These are phyloP conservation scores for Aspergillus sp. DNA, from an alignment of 2,329 filamentous ascomycete species.

Conservation along the genomic window DNA sequence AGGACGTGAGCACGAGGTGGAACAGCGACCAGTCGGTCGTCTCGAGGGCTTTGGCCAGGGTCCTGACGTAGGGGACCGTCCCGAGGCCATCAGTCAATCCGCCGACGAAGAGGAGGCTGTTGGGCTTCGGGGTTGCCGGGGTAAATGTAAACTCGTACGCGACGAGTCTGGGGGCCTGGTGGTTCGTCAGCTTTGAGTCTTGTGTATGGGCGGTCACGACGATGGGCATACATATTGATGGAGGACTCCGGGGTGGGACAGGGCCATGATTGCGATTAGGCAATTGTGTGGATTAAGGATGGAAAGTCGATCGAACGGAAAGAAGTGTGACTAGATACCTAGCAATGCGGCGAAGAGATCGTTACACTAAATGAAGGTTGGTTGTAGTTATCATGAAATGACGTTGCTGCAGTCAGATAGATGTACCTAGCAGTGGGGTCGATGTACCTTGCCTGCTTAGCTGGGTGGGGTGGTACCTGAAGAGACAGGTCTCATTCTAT, in stretches of 20 bases:
- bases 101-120: slow-evolving; percentile 59
- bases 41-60: slow-evolving; percentile 50
- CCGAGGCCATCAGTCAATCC: slow-evolving; percentile 59
- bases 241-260: slow-evolving; percentile 30
- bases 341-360: not conserved
- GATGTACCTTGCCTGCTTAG: too few species aligned
- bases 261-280: slow-evolving; percentile 10
- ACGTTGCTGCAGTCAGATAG: too few species aligned
- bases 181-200: slow-evolving; percentile 5
- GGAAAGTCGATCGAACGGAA: too few species aligned
- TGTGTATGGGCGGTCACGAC: not conserved
- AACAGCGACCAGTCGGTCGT: slow-evolving; percentile 53
- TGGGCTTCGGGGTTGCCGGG: slow-evolving; percentile 28
- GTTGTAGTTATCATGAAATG: too few species aligned
- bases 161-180: slow-evolving; percentile 38
- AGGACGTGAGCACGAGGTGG: slow-evolving; percentile 51
- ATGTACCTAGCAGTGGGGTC: too few species aligned
- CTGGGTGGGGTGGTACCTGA: too few species aligned
- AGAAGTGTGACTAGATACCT: too few species aligned
- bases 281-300: not conserved
- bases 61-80: slow-evolving; percentile 54
- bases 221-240: slow-evolving; percentile 36
- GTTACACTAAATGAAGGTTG: too few species aligned
- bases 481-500: too few species aligned
- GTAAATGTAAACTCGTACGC: slow-evolving; percentile 40